Evolutionary conservation across 2,329 filamentous ascomycete species (phyloP).

Genomic region (Nemania sp.): DNA sequence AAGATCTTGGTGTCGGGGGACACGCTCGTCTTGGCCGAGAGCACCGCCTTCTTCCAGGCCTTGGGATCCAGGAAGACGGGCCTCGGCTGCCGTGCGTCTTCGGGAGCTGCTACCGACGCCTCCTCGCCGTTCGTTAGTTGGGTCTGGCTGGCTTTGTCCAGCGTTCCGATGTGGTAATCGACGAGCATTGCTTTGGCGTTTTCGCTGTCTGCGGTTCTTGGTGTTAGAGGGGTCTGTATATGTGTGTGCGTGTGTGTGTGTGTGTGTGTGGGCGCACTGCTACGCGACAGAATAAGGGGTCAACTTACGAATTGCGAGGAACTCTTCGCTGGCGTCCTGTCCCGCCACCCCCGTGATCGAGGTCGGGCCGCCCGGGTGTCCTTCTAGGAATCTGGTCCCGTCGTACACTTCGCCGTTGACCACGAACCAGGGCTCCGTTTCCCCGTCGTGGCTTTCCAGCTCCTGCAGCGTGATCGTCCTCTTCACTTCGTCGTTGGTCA

Average conservation of each 20-base stretch:
- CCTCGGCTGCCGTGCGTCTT: slow-evolving; percentile 50
- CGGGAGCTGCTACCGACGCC: slow-evolving; percentile 34
- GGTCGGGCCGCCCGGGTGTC: slow-evolving; percentile 82
- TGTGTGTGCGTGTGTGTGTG: slow-evolving; percentile 1
- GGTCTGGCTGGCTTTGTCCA: slow-evolving; percentile 64
- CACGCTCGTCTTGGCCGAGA: slow-evolving; percentile 69
- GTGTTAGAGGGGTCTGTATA: slow-evolving; percentile 12
- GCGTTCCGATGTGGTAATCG: slow-evolving; percentile 79
- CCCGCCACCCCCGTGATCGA: slow-evolving; percentile 85
- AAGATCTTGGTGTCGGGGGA: slow-evolving; percentile 83
- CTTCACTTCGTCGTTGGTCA: slow-evolving; percentile 72
- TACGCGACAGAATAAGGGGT: slow-evolving; percentile 34
- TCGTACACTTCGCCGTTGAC: slow-evolving; percentile 89
- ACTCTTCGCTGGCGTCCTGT: slow-evolving; percentile 83
- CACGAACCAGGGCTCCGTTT: slow-evolving; percentile 80
- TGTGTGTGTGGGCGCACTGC: neutral
- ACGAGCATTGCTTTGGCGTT: slow-evolving; percentile 91
- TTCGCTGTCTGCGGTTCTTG: slow-evolving; percentile 71
- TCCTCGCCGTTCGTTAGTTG: slow-evolving; percentile 53
- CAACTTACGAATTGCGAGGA: slow-evolving; percentile 83
- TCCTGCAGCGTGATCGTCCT: slow-evolving; percentile 71
- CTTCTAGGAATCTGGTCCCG: slow-evolving; percentile 77
- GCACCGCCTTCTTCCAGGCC: slow-evolving; percentile 72
- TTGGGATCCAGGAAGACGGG: slow-evolving; percentile 72
- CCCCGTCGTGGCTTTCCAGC: slow-evolving; percentile 67